phyloP scores from a whole-genome alignment of 495 filamentous ascomycete species.

The Neurospora sp. region DNA sequence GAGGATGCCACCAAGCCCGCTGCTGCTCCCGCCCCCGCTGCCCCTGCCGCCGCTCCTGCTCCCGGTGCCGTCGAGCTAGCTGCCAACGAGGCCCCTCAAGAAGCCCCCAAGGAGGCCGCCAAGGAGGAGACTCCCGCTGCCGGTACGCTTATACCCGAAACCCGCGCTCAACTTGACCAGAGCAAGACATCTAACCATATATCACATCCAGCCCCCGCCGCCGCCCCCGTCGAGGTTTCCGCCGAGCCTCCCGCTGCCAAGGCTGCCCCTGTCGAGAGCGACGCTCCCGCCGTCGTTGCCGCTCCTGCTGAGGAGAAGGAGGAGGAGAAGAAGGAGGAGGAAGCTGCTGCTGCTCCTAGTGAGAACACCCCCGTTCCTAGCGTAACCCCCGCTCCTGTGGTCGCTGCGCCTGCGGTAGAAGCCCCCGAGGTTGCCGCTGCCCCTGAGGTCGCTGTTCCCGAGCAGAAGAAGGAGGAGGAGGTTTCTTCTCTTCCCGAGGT shows the following conservation, averaged over 20 bases:
- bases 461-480: slow-evolving; percentile 38
- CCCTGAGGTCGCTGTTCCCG: not conserved
- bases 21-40: too few relatives aligned
- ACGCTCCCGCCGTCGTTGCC: not conserved
- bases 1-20: slow-evolving; percentile 2
- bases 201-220: not conserved
- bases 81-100: not conserved
- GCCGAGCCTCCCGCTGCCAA: slow-evolving; percentile 5
- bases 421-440: not conserved
- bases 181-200: not conserved
- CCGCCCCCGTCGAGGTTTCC: slow-evolving; percentile 2
- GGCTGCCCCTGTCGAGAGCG: not conserved
- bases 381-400: not conserved
- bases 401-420: too few relatives aligned
- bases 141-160: not conserved
- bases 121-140: not conserved
- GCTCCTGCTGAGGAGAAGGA: not conserved
- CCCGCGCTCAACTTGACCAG: not conserved
- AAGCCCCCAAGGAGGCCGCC: not conserved
- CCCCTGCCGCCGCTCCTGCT: slow-evolving; percentile 7
- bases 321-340: slow-evolving; percentile 35
- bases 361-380: not conserved
- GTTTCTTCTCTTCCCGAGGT: slow-evolving; percentile 20
- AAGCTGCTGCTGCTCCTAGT: not conserved
- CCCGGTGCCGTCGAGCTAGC: not conserved